Evolutionary conservation across 352 stramenopile genomes (phyloP).

Genomic region (Pythium apleroticum): DNA sequence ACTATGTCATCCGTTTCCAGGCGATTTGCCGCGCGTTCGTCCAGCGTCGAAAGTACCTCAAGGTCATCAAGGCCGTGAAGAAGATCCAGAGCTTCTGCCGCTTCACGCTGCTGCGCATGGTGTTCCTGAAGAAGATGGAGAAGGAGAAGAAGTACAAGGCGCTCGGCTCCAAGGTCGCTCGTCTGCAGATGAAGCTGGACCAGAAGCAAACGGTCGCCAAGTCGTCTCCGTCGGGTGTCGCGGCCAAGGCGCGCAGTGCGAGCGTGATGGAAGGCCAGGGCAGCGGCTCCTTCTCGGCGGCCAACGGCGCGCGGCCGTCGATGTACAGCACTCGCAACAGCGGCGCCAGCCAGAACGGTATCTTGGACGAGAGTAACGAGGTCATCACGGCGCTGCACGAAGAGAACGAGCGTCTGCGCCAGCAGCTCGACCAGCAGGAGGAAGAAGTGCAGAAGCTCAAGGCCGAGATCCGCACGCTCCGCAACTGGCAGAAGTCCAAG

Average conservation of each 20-base stretch:
- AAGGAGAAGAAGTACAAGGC: conserved; percentile 50
- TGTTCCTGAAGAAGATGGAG: conserved; percentile 80
- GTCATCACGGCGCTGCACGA: conserved; percentile 85
- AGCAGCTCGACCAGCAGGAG: conserved; percentile 75
- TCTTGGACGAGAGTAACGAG: conserved; percentile 84
- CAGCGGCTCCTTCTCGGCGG: conserved; percentile 13
- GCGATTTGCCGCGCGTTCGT: conserved; percentile 63
- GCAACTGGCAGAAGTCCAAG: conserved; percentile 86
- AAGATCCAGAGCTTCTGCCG: conserved; percentile 79
- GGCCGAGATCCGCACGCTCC: conserved; percentile 72
- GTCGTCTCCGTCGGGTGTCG: conserved; percentile 19
- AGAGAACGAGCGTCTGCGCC: conserved; percentile 77
- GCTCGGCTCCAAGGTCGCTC: conserved; percentile 41
- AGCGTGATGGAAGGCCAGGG: conserved; percentile 7
- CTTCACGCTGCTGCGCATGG: conserved; percentile 68
- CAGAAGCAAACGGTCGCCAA: conserved; percentile 27
- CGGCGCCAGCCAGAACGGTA: conserved; percentile 52
- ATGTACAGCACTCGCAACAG: conserved; percentile 54
- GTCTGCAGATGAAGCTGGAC: conserved; percentile 38
- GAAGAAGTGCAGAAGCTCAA: conserved; percentile 75
- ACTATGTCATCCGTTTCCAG: conserved; percentile 76
- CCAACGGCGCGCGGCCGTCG: conserved; percentile 39
- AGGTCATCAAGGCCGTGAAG: conserved; percentile 42
- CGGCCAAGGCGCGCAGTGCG: conserved; percentile 12
- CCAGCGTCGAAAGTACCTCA: conserved; percentile 52